phyloP scores from a whole-genome alignment of 208 protist species.

The Sergeia podlipaevii region DNA sequence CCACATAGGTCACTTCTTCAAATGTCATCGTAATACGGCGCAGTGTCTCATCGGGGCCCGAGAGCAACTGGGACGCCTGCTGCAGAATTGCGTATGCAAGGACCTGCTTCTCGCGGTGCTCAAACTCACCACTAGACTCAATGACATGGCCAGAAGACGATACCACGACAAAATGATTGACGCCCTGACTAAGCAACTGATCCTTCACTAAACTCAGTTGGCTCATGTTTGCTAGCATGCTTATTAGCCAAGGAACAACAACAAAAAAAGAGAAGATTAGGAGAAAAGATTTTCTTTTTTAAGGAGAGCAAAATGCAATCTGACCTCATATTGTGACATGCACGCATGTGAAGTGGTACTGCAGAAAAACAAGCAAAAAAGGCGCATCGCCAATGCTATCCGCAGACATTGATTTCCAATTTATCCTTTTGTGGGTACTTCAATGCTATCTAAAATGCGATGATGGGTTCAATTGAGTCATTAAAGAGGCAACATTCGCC shows the following conservation, averaged over 20 bases:
- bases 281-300: background rate
- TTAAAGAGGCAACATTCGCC: too few relatives aligned
- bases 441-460: too few relatives aligned
- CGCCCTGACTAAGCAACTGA: constrained; percentile 74
- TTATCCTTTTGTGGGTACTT: too few relatives aligned
- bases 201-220: constrained; percentile 75
- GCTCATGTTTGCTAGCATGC: constrained; percentile 26
- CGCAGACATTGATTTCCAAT: too few relatives aligned
- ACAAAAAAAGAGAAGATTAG: constrained; percentile 1
- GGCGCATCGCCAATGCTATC: too few relatives aligned
- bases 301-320: too few relatives aligned
- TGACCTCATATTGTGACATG: too few relatives aligned
- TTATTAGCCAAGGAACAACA: background rate
- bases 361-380: too few relatives aligned
- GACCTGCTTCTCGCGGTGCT: constrained; percentile 51
- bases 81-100: constrained; percentile 74
- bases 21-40: constrained; percentile 76
- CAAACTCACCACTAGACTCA: constrained; percentile 78
- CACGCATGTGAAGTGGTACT: too few relatives aligned
- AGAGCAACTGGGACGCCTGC: constrained; percentile 52
- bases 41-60: constrained; percentile 43
- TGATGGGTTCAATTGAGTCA: too few relatives aligned
- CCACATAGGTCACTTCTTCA: constrained; percentile 73
- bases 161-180: constrained; percentile 82
- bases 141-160: constrained; percentile 57